Percentiles rank a stretch among this genome's conserved stretches.
phyloP scores from a whole-genome alignment of 306 rosid genomes.

The Arachis hypogaea region DNA sequence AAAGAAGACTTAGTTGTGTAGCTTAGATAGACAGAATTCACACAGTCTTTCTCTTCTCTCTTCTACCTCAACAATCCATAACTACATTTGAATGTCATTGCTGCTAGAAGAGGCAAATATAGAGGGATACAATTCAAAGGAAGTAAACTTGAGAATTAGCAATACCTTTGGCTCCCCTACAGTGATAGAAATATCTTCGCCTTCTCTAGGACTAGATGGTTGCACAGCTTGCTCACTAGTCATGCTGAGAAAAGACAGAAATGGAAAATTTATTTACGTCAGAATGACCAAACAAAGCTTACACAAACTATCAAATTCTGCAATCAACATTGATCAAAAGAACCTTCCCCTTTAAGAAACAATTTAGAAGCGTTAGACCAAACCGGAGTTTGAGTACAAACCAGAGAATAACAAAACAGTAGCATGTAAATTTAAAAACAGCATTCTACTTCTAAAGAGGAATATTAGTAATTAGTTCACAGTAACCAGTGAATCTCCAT shows the following conservation, averaged over 20 bases:
- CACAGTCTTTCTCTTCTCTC: no score
- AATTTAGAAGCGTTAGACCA: background rate
- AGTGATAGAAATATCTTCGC: slow-evolving; percentile 79
- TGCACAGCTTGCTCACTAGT: slow-evolving; percentile 75
- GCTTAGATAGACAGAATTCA: no score
- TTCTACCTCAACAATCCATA: background rate
- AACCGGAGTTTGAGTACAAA: slow-evolving; percentile 14
- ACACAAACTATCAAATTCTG: slow-evolving; percentile 15
- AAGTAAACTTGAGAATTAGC: slow-evolving; percentile 27
- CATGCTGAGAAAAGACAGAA: slow-evolving; percentile 68
- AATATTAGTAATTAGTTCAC: slow-evolving; percentile 9
- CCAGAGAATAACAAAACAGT: slow-evolving; percentile 2
- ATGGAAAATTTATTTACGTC: slow-evolving; percentile 6
- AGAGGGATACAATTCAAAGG: slow-evolving; percentile 26
- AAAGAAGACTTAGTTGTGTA: no score
- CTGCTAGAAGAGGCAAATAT: slow-evolving; percentile 11
- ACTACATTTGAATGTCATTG: slow-evolving; percentile 12
- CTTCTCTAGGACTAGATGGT: slow-evolving; percentile 96
- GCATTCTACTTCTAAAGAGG: slow-evolving; percentile 13
- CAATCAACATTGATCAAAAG: slow-evolving; percentile 4
- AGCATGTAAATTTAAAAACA: background rate
- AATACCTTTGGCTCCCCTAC: slow-evolving; percentile 81
- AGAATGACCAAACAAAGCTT: slow-evolving; percentile 20
- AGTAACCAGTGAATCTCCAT: background rate
- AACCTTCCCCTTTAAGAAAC: slow-evolving; percentile 18